phyloP scores from a whole-genome alignment of 1,284 basidiomycete genomes.

The Ganoderma resinaceum region DNA sequence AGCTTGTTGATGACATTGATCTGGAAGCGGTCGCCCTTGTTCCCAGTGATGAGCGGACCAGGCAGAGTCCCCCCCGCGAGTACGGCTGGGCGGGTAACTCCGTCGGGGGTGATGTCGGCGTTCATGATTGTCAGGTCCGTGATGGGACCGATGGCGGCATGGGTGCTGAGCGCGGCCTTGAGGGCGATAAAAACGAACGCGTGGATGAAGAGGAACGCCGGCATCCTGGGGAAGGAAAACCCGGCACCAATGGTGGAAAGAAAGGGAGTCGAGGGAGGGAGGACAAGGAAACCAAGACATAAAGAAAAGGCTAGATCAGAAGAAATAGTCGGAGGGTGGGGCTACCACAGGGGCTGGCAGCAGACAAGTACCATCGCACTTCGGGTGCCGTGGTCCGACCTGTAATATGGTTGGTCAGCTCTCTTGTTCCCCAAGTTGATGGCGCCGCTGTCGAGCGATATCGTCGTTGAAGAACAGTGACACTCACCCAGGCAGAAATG shows the following conservation, averaged over 20 bases:
- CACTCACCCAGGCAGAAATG: too few species aligned
- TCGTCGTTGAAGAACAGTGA: too few species aligned
- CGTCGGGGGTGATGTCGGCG: slow-evolving; percentile 32
- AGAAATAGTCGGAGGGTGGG: neutral
- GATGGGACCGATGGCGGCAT: slow-evolving; percentile 30
- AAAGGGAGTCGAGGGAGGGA: slow-evolving; percentile 5
- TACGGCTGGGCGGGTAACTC: slow-evolving; percentile 31
- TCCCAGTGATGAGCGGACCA: slow-evolving; percentile 36
- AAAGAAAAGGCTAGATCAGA: neutral
- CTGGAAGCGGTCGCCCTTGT: slow-evolving; percentile 37
- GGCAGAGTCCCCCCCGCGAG: slow-evolving; percentile 37
- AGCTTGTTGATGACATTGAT: slow-evolving; percentile 45
- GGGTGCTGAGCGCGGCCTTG: slow-evolving; percentile 9
- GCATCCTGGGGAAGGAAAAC: slow-evolving; percentile 8
- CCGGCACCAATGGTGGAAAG: neutral
- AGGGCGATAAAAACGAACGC: slow-evolving; percentile 6
- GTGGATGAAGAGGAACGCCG: neutral
- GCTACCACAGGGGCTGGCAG: neutral
- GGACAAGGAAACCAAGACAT: neutral
- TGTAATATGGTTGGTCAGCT: too few species aligned
- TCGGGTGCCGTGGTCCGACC: neutral
- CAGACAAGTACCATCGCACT: too few species aligned
- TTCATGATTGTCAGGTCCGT: slow-evolving; percentile 32
- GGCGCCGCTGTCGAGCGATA: neutral
- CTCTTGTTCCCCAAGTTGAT: neutral